phyloP scores from a whole-genome alignment of 108 stramenopile species.

The Discostella pseudostelligera region DNA sequence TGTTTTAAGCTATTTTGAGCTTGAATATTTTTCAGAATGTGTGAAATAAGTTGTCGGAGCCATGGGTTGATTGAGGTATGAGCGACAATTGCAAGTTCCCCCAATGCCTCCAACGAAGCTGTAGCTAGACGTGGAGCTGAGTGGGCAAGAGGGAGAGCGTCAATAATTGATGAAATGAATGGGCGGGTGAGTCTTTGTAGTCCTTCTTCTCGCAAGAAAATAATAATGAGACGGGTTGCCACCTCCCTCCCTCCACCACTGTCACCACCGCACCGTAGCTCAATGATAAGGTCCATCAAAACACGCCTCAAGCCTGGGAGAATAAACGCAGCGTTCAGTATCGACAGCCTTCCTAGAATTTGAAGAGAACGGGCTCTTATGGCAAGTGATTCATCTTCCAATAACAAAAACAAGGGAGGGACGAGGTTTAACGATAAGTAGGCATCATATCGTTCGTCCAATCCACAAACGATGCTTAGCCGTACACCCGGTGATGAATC shows the following conservation, averaged over 20 bases:
- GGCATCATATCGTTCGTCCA: slow-evolving; percentile 85
- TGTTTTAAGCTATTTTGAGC: slow-evolving; percentile 91
- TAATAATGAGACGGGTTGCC: slow-evolving; percentile 76
- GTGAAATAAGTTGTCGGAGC: slow-evolving; percentile 83
- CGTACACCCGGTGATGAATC: slow-evolving; percentile 87
- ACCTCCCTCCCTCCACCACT: slow-evolving; percentile 69
- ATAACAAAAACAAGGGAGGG: slow-evolving; percentile 74
- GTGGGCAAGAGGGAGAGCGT: slow-evolving; percentile 63
- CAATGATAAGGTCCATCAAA: slow-evolving; percentile 70
- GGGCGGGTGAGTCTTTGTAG: slow-evolving; percentile 77
- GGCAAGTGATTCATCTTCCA: slow-evolving; percentile 86
- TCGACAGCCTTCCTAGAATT: slow-evolving; percentile 84
- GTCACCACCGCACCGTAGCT: slow-evolving; percentile 75
- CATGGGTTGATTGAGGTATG: slow-evolving; percentile 77
- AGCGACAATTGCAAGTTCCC: slow-evolving; percentile 87
- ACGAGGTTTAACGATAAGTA: slow-evolving; percentile 82
- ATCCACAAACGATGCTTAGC: slow-evolving; percentile 74
- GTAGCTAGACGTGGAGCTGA: slow-evolving; percentile 72
- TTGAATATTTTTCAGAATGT: slow-evolving; percentile 83
- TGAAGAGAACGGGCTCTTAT: slow-evolving; percentile 80
- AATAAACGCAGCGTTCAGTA: slow-evolving; percentile 83
- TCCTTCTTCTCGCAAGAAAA: slow-evolving; percentile 73
- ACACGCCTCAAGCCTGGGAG: slow-evolving; percentile 77
- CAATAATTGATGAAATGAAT: slow-evolving; percentile 67
- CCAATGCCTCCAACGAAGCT: slow-evolving; percentile 89